These are phyloP conservation scores for Tuber calosporum DNA, from an alignment of 495 filamentous ascomycete species.

Conservation along the genomic window DNA sequence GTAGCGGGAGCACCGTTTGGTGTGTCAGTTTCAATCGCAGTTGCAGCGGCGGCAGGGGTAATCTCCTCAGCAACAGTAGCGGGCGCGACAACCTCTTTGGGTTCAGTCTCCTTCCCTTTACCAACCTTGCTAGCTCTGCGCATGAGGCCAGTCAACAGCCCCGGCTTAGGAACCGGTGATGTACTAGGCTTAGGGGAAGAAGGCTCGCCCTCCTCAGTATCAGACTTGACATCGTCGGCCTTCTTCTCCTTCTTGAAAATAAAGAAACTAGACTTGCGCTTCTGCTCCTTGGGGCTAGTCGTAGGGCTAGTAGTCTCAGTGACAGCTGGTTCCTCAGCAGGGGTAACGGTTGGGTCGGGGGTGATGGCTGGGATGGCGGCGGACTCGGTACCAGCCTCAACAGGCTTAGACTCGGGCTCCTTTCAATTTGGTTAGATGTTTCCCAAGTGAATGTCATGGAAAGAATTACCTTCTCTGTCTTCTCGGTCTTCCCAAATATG, in stretches of 20 bases:
- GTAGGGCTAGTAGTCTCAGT: constrained; percentile 19
- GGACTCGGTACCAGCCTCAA: constrained; percentile 22
- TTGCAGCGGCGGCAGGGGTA: constrained; percentile 20
- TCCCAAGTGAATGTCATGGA: background rate
- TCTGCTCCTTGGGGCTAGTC: constrained; percentile 34
- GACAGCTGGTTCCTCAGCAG: constrained; percentile 19
- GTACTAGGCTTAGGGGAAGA: constrained; percentile 25
- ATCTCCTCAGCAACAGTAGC: constrained; percentile 44
- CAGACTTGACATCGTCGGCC: constrained; percentile 38
- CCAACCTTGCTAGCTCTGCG: constrained; percentile 42
- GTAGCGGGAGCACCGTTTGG: background rate
- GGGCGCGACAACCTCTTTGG: constrained; percentile 43
- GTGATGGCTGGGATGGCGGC: constrained; percentile 8
- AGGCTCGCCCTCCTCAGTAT: constrained; percentile 40
- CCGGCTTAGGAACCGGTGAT: constrained; percentile 26
- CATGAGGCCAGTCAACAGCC: constrained; percentile 33
- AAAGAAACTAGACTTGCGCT: constrained; percentile 46
- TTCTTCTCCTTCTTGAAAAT: constrained; percentile 38
- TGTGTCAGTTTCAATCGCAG: constrained; percentile 20
- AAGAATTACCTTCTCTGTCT: constrained; percentile 25
- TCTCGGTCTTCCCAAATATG: constrained; percentile 37
- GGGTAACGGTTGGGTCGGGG: constrained; percentile 9
- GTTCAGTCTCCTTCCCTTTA: constrained; percentile 39
- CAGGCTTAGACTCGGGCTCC: constrained; percentile 28
- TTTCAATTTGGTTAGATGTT: constrained; percentile 2